Evolutionary conservation across 75 land plant species (phyloP), one percentile per base, ranked within the genome.

Genomic region (Sequoia sempervirens): DNA sequence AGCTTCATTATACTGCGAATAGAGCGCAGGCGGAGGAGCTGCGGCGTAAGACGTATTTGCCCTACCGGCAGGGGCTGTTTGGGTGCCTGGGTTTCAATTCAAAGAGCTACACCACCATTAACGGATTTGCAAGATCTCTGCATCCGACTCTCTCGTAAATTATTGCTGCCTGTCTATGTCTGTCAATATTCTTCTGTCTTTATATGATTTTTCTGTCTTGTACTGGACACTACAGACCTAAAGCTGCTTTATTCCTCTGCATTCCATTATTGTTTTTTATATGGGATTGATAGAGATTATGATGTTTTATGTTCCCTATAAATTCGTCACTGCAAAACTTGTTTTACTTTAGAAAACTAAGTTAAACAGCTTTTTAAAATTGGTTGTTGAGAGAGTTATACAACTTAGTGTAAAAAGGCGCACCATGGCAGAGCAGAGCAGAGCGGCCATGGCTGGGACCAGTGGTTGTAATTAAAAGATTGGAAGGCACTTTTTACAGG

Each of bases 21-120:
- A 86, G 92, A 66, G 91, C 90, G 2, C 89, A 94, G 69, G 92
- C 91, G 47, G 95, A 94, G 84, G 95, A 94, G 82, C 70, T 90
- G 88, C 86, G 86, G 88, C 88, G 85, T 82, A 90, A 88, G 86
- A 91, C 93, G 15, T 93, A 82, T 82, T 72, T 94, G 68, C 93
- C 96, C 2, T 93, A 93, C 85, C 72, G 89, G 80, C 93, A 92
- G 78, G 97, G 97, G 3, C 69, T 95, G 47, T 78, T 95, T 0
- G 92, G 97, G 2, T 95, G 92, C 87, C 53, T 95, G 40, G 96
- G 96, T 0, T 92, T 92, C 46, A 89, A 87, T 64, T 90, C 92
- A 2, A 90, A 85, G 54, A 83, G 92, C 20, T 91, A 93, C 83
- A 87, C 91, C 7, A 89, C 88, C 72, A 72, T 88, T 76, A 86